Evolutionary conservation across 2,329 filamentous ascomycete species (phyloP).

Genomic region (Trichophyton benhamiae): DNA sequence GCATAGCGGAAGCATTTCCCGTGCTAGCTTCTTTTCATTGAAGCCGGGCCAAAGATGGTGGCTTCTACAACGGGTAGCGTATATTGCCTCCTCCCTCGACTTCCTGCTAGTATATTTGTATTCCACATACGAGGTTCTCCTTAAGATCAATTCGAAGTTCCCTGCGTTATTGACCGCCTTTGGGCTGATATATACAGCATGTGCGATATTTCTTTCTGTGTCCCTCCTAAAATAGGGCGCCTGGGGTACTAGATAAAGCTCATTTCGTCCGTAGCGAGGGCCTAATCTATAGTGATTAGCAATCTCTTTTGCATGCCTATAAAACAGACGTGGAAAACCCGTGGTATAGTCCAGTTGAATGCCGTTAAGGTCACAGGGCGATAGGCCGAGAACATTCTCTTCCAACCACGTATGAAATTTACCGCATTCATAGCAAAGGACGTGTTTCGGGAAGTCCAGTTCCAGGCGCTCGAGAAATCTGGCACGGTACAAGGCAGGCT

Average conservation of each 20-base stretch:
- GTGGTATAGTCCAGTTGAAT: neutral
- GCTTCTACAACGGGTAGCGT: neutral
- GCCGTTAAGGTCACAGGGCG: neutral
- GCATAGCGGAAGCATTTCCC: neutral
- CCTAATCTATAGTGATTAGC: neutral
- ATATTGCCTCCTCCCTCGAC: neutral
- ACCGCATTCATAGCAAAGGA: neutral
- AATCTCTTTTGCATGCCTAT: neutral
- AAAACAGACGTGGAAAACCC: neutral
- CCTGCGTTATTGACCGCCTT: neutral
- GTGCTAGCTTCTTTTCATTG: neutral
- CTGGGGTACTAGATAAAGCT: neutral
- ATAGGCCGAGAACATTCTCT: no score
- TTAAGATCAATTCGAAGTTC: neutral
- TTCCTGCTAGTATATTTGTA: neutral
- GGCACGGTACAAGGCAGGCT: neutral
- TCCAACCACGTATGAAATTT: neutral
- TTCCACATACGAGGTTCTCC: neutral
- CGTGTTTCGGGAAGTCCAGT: neutral
- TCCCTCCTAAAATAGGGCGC: neutral
- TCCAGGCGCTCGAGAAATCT: neutral
- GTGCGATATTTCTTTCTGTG: no score
- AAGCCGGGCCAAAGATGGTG: neutral
- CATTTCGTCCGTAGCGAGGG: neutral
- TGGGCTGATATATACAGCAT: neutral